Percentiles rank a stretch among this genome's conserved stretches.
Evolutionary conservation across 495 filamentous ascomycete genomes (phyloP).

Genomic region (Aspergillus taichungensis): DNA sequence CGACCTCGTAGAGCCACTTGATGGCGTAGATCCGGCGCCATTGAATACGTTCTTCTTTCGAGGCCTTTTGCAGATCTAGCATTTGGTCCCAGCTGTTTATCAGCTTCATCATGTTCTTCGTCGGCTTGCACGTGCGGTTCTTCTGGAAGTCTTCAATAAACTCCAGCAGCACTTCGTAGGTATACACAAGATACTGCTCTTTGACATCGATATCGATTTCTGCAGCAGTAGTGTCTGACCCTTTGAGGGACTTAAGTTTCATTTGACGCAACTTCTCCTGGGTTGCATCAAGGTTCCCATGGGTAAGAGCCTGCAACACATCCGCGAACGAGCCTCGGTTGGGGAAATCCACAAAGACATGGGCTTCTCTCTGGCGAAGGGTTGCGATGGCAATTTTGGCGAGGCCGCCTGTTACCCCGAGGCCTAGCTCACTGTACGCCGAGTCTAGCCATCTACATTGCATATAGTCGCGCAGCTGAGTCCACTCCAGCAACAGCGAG

Average conservation of each 20-base stretch:
- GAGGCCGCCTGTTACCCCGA: slow-evolving; percentile 33
- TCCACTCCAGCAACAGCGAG: slow-evolving; percentile 20
- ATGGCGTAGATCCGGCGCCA: slow-evolving; percentile 6
- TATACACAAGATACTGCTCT: slow-evolving; percentile 32
- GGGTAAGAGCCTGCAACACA: slow-evolving; percentile 26
- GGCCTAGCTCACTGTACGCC: slow-evolving; percentile 35
- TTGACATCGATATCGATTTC: slow-evolving; percentile 20
- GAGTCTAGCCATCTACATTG: slow-evolving; percentile 38
- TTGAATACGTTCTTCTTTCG: neutral
- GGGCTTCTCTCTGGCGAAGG: slow-evolving; percentile 24
- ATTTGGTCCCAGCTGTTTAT: slow-evolving; percentile 35
- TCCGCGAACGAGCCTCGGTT: slow-evolving; percentile 29
- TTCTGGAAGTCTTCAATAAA: slow-evolving; percentile 40
- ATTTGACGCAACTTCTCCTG: slow-evolving; percentile 16
- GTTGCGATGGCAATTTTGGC: slow-evolving; percentile 32
- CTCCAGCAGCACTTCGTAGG: slow-evolving; percentile 35
- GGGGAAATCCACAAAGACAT: slow-evolving; percentile 35
- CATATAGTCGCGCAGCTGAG: slow-evolving; percentile 23
- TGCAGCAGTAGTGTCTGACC: slow-evolving; percentile 1
- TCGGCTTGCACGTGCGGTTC: slow-evolving; percentile 36
- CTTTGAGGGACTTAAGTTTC: slow-evolving; percentile 4
- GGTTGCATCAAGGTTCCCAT: slow-evolving; percentile 25
- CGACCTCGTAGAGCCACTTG: slow-evolving; percentile 7
- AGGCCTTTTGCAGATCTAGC: slow-evolving; percentile 23
- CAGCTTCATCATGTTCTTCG: slow-evolving; percentile 28